Percentiles rank a stretch among this genome's conserved stretches.
phyloP scores from a whole-genome alignment of 371 early-diverging fungal species.

The Amoeboradix gromovi region DNA sequence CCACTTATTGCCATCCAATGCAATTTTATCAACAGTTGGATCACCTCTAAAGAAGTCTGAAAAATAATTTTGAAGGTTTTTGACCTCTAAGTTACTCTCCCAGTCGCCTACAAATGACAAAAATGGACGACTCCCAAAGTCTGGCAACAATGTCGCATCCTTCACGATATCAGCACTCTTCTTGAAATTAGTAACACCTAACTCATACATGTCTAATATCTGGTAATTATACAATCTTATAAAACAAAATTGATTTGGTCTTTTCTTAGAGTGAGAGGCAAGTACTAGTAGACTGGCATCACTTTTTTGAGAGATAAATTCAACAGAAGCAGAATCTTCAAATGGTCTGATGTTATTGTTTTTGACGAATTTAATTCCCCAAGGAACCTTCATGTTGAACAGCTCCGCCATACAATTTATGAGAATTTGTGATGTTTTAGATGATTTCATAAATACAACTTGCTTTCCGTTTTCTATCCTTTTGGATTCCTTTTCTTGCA shows the following conservation, averaged over 20 bases:
- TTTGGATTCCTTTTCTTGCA: constrained; percentile 62
- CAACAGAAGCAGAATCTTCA: constrained; percentile 60
- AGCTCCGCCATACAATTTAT: constrained; percentile 13
- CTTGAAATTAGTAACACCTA: constrained; percentile 37
- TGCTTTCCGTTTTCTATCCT: constrained; percentile 64
- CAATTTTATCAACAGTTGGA: constrained; percentile 24
- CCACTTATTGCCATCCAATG: constrained; percentile 60
- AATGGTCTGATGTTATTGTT: constrained; percentile 86
- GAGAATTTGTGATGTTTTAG: constrained; percentile 51
- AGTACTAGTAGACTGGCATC: constrained; percentile 62
- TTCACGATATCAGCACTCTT: constrained; percentile 26
- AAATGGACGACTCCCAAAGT: not conserved
- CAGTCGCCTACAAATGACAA: constrained; percentile 8
- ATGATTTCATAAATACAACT: constrained; percentile 54
- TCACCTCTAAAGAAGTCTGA: constrained; percentile 76
- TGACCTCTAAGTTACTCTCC: constrained; percentile 51
- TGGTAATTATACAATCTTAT: constrained; percentile 68
- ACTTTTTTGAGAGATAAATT: constrained; percentile 76
- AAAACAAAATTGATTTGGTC: constrained; percentile 70
- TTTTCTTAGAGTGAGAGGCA: constrained; percentile 74
- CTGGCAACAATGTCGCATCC: constrained; percentile 4
- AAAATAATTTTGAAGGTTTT: constrained; percentile 45
- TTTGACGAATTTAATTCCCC: constrained; percentile 55
- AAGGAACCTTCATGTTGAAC: constrained; percentile 42
- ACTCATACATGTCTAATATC: constrained; percentile 75